Evolutionary conservation across 176 grass and related monocot genomes (phyloP), one percentile per base, ranked within the genome.

Genomic region (Cymbopogon citratus): DNA sequence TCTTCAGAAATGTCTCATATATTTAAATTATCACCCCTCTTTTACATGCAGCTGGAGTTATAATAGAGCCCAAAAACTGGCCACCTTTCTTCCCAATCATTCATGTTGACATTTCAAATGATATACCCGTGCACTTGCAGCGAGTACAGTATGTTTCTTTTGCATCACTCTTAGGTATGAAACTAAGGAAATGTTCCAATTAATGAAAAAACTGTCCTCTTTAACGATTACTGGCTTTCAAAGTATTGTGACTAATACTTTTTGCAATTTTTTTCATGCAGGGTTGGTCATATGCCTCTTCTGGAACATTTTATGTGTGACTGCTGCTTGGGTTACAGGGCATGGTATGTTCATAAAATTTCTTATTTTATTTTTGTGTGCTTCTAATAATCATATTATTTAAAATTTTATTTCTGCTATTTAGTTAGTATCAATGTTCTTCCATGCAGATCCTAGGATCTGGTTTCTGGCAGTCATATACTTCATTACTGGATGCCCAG

Each of bases 401-500:
- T 70, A 56, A 36, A 35, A 13, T 41, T 29, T 59, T 12, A 16
- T 66, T 74, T 24, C 6, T 64, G 5, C 12, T 68, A 9, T 69
- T 83, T 46, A 75, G 4, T 33, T 75, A 41, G 8, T 44, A 31
- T 33, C 0, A 51, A 16, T 52, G 21, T 80, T 76, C 18, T 40
- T 46, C 74, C 46, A n/a, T 88, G 66, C 78, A 94, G 94, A 80
- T 65, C 74, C 87, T 60, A 92, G 72, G 66, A 84, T 91, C 52
- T 94, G 92, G 95, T 92, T 97, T 68, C 84, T 97, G n/a, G 90
- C 92, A 40, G 29, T 92, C 67, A 94, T 97, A 77, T 92, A 92
- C 76, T 79, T 97, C 54, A 56, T 97, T 71, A 85, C 84, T 15
- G 95, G 95, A 80, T 84, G 87, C 63, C 92, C 95, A 59, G 90